Percentiles rank a stretch among this genome's conserved stretches.
These are phyloP conservation scores for Ambrosiella xylebori DNA, from an alignment of 2,329 filamentous ascomycete genomes.

Conservation along the genomic window DNA sequence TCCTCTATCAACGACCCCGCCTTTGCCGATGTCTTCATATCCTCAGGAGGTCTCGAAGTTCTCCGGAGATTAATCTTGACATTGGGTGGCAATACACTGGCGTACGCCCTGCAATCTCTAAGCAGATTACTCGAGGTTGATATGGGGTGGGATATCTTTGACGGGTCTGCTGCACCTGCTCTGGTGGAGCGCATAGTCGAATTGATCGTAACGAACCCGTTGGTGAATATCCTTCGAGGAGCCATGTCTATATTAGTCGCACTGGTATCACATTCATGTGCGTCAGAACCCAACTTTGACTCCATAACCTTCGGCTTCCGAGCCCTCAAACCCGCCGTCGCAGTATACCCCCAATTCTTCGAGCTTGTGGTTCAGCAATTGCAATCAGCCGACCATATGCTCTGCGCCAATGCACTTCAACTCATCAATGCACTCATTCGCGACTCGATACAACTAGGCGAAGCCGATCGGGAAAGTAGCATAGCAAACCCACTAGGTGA, in stretches of 20 bases:
- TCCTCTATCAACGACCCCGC: constrained; percentile 86
- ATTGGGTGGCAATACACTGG: constrained; percentile 81
- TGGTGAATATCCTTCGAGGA: constrained; percentile 92
- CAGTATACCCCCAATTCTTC: constrained; percentile 82
- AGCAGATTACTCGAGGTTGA: constrained; percentile 81
- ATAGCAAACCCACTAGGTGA: constrained; percentile 28
- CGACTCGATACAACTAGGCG: constrained; percentile 65
- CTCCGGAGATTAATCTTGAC: constrained; percentile 70
- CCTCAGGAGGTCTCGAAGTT: constrained; percentile 66
- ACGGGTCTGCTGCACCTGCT: constrained; percentile 43
- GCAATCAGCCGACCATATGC: constrained; percentile 81
- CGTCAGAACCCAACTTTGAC: constrained; percentile 33
- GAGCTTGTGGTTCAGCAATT: constrained; percentile 85
- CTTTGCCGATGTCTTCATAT: constrained; percentile 92
- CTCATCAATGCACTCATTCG: constrained; percentile 90
- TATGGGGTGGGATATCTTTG: constrained; percentile 89
- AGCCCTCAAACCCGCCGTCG: constrained; percentile 79
- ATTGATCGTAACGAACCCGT: constrained; percentile 80
- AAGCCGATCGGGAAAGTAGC: constrained; percentile 17
- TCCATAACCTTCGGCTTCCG: constrained; percentile 59
- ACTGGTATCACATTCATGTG: constrained; percentile 70
- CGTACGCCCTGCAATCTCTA: constrained; percentile 83
- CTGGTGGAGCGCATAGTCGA: constrained; percentile 67
- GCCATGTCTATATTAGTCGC: constrained; percentile 94
- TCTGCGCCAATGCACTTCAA: constrained; percentile 90